Conservation (phyloP, 169 alveolate species). For the Cryptosporidium ubiquitum region DNA sequence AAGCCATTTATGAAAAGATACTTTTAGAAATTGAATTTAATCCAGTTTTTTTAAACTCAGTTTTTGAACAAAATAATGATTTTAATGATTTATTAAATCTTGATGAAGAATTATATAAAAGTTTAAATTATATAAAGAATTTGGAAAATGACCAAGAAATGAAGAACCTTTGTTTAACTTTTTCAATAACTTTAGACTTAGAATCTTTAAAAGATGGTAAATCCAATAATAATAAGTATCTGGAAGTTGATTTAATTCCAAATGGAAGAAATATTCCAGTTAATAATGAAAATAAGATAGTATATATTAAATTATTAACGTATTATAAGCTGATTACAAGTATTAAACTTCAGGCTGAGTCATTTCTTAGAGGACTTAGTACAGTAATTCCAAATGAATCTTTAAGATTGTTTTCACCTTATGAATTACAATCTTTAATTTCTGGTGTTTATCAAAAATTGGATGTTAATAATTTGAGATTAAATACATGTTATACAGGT, state of each 20-base stretch:
- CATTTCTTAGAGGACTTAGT: conserved; percentile 92
- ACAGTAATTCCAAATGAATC: conserved; percentile 89
- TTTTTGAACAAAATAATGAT: conserved; percentile 85
- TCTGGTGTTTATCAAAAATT: conserved; percentile 91
- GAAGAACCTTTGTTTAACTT: conserved; percentile 77
- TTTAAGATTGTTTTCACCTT: conserved; percentile 90
- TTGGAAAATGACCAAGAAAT: conserved; percentile 77
- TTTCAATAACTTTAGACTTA: conserved; percentile 75
- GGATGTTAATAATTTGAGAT: conserved; percentile 90
- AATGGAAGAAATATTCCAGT: conserved; percentile 82
- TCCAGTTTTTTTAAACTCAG: conserved; percentile 86
- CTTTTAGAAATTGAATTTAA: conserved; percentile 91
- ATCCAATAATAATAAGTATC: not conserved
- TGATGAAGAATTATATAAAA: conserved; percentile 79
- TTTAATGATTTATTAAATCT: conserved; percentile 86
- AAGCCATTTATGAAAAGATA: conserved; percentile 92
- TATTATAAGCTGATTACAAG: conserved; percentile 90
- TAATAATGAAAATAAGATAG: conserved; percentile 85
- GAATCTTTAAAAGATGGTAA: not conserved
- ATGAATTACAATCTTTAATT: conserved; percentile 92
- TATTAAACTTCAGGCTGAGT: conserved; percentile 85
- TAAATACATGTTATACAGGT: conserved; percentile 90
- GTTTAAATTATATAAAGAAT: conserved; percentile 77
- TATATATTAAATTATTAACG: conserved; percentile 87
- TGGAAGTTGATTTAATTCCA: conserved; percentile 79